Base-by-base conservation (phyloP, 352 stramenopile species). In the Globisporangium barbulae region DNA sequence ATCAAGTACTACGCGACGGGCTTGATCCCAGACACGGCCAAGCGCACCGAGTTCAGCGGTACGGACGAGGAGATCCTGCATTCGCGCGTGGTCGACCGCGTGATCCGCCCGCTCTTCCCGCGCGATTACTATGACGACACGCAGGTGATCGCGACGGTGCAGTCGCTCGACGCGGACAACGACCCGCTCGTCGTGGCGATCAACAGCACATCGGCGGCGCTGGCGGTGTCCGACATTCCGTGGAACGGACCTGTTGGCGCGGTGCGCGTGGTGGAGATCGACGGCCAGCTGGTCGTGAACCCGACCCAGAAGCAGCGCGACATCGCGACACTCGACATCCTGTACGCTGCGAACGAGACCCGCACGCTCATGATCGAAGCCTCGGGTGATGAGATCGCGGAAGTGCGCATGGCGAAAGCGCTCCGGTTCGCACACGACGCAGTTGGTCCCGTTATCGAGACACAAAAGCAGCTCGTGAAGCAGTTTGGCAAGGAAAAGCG, bases 41-140 rank as follows among this genome's bases (percentile, higher is more conserved):
- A 79, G 55, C 85, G 93, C 61, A 89, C 82, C 41, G 96, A 98
- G 66, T 95, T 95, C 67, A 81, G 85, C 22, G 87, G 93, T 33
- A 93, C 77, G 15, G 97, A 99, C 72, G 89, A 97, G 39, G 96
- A 99, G 74, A 97, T 99, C 55, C 79, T 99, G 63, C 95, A 97
- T 45, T 98, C 88, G 57, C 91, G 97, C 25, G 81, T 99, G 25
- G 96, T 99, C 55, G 97, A 99, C 76, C 87, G 97, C 62, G 94
- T 97, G 6, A 81, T 99, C 50, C 89, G 97, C 13, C 97, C 97
- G 41, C 76, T 99, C 12, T 98, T 99, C 69, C 88, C 93, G 9
- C 81, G 93, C 30, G 96, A 97, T 50, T 99, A 94, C 79, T 89
- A 81, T 53, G 89, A 98, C 53, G 94, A 99, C 71, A 98, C 97